phyloP scores from a whole-genome alignment of 2,329 filamentous ascomycete genomes.

The Tolypocladium inflatum region DNA sequence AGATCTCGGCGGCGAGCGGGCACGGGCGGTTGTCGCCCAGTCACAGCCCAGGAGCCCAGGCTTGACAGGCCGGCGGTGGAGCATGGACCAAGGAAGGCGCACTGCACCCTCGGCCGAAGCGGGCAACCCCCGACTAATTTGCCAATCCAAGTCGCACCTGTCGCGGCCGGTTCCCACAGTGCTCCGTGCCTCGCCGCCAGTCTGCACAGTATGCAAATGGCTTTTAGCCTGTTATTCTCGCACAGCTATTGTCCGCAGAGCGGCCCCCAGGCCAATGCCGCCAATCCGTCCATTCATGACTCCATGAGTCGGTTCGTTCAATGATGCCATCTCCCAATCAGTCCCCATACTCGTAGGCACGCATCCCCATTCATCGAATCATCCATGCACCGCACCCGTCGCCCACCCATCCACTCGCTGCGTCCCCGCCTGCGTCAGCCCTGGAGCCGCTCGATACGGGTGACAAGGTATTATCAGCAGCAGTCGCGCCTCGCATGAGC shows the following conservation, averaged over 20 bases:
- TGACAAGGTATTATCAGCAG: background rate
- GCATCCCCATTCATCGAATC: no score
- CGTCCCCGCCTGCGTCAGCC: background rate
- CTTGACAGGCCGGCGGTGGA: background rate
- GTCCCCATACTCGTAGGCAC: background rate
- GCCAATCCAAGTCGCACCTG: background rate
- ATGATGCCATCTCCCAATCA: background rate
- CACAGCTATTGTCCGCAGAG: conserved; percentile 1
- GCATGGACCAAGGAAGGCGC: background rate
- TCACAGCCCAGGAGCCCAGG: background rate
- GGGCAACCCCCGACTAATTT: background rate
- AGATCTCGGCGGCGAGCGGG: background rate
- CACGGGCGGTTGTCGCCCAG: background rate
- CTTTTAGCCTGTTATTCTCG: background rate
- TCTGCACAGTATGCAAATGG: background rate
- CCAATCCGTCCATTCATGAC: background rate
- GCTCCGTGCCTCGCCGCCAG: background rate
- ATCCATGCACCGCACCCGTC: background rate
- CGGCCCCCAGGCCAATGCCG: background rate
- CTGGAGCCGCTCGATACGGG: background rate
- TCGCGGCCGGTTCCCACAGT: background rate
- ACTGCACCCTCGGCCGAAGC: background rate
- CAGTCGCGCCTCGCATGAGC: no score
- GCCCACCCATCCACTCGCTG: background rate
- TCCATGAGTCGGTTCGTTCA: background rate